A percentile compares a stretch with the other conserved stretches of the same genome.
Conservation (phyloP, 192 early-diverging fungal genomes). For the Coemansia sp. region DNA sequence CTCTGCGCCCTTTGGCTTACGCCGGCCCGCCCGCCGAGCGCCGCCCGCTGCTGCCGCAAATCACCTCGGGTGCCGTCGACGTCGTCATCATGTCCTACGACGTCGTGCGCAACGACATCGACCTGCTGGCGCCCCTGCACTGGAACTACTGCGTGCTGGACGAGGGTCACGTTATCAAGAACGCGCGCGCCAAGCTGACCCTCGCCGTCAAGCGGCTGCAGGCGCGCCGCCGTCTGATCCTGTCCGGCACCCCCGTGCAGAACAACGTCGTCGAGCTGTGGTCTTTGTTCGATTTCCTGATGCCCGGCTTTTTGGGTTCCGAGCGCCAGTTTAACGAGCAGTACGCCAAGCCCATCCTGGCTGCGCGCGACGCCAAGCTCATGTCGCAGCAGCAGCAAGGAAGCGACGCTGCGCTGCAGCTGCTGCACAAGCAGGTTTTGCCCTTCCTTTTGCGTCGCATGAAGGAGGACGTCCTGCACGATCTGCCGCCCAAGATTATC, state of each 20-base stretch:
- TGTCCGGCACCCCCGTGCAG: constrained; percentile 97
- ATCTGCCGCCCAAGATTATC: constrained; percentile 98
- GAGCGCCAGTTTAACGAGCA: constrained; percentile 93
- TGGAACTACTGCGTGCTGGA: constrained; percentile 98
- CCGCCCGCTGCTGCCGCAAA: constrained; percentile 57
- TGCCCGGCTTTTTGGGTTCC: constrained; percentile 97
- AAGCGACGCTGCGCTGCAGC: constrained; percentile 72
- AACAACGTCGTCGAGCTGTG: constrained; percentile 98
- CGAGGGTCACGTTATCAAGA: constrained; percentile 98
- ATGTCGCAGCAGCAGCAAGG: constrained; percentile 28
- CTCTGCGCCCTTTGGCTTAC: constrained; percentile 80
- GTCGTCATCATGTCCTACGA: constrained; percentile 97
- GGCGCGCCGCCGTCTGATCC: constrained; percentile 85
- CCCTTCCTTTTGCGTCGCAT: constrained; percentile 94
- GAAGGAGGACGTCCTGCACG: constrained; percentile 96
- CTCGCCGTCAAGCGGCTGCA: constrained; percentile 86
- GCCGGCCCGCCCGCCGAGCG: constrained; percentile 79
- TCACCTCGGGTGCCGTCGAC: constrained; percentile 56
- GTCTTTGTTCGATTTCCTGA: constrained; percentile 97
- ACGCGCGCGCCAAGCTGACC: constrained; percentile 90
- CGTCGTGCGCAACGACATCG: constrained; percentile 93
- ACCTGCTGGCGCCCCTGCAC: constrained; percentile 61
- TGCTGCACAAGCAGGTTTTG: constrained; percentile 92
- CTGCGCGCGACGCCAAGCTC: constrained; percentile 84
- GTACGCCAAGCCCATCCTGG: constrained; percentile 89